Base-by-base conservation (phyloP, 495 filamentous ascomycete genomes). In the Penicillium simplicissimum region DNA sequence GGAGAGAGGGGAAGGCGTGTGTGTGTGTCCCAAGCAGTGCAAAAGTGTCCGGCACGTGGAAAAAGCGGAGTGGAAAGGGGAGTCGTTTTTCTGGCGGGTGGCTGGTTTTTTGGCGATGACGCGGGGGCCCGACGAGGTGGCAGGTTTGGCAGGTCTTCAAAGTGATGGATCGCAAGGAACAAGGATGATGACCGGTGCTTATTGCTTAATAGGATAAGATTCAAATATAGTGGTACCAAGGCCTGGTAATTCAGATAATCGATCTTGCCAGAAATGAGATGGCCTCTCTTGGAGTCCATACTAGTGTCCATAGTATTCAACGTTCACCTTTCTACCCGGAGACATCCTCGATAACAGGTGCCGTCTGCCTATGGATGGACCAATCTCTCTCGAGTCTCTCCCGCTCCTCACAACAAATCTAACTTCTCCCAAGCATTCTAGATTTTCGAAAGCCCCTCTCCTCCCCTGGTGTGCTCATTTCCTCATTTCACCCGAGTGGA, bases 41-140 rank as follows among this genome's bases (percentile, higher is more conserved):
- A 49, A 60, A 17, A 17, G 23, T 28, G 48, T 17, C 58, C 62
- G 59, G 58, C 67, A 68, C 66, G 66, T 68, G 66, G 66, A 66
- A 63, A 60, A 61, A 61, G 55, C 49, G 55, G 66, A 65, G 55
- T 17, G 36, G 45, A 63, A 67, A 68, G 58, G 56, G 28, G 47
- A 31, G 28, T 15, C 38, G 14, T n/a, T 43, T 31, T 31, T 31
- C 4, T 6, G 19, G 31, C 19, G 9, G 43, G 60, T 67, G 60
- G 64, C 60, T 60, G 64, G 64, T 56, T 53, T 57, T 57, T 45
- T 45, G 25, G 54, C 45, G 56, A 64, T 64, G 62, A 64, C 62
- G 62, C 62, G 45, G 57, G 61, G 62, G 57, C 62, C 61, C 56
- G 52, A 38, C 36, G 52, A 55, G 57, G 19, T 35, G 15, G 31